phyloP scores from a whole-genome alignment of 2,329 filamentous ascomycete species.

The Neospermospora avenae region DNA sequence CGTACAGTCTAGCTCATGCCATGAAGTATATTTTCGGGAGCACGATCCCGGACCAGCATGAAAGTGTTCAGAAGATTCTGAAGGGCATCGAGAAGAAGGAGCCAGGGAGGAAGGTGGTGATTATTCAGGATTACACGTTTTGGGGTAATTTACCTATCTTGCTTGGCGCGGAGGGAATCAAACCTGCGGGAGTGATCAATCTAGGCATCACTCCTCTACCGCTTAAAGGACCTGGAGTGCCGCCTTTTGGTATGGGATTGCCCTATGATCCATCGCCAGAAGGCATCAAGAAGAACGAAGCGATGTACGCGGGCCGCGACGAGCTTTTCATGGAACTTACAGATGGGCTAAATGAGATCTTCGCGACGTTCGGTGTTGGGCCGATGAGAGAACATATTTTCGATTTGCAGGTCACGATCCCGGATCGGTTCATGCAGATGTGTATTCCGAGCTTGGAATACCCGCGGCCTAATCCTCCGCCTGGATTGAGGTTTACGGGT shows the following conservation, averaged over 20 bases:
- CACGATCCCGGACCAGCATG: constrained; percentile 35
- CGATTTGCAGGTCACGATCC: constrained; percentile 18
- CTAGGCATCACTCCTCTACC: constrained; percentile 40
- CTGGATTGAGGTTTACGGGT: constrained; percentile 44
- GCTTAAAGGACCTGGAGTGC: constrained; percentile 38
- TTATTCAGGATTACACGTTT: constrained; percentile 41
- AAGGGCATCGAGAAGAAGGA: constrained; percentile 28
- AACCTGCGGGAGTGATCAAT: constrained; percentile 38
- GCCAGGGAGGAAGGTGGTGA: constrained; percentile 37
- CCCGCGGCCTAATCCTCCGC: constrained; percentile 36
- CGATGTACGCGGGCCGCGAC: constrained; percentile 19
- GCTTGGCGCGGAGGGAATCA: constrained; percentile 41
- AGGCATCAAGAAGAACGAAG: constrained; percentile 37
- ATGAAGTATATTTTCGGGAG: constrained; percentile 36
- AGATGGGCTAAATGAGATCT: constrained; percentile 12
- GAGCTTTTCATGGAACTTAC: not conserved
- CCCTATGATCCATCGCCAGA: constrained; percentile 38
- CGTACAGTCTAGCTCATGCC: not conserved
- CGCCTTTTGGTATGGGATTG: constrained; percentile 39
- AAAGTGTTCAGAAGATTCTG: constrained; percentile 31
- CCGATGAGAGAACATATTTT: constrained; percentile 26
- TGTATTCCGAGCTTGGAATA: constrained; percentile 39
- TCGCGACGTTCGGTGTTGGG: constrained; percentile 34
- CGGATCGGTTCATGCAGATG: constrained; percentile 34
- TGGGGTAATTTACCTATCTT: constrained; percentile 39